Base-by-base conservation (phyloP, 495 filamentous ascomycete species). In the Penicillium flavigenum region DNA sequence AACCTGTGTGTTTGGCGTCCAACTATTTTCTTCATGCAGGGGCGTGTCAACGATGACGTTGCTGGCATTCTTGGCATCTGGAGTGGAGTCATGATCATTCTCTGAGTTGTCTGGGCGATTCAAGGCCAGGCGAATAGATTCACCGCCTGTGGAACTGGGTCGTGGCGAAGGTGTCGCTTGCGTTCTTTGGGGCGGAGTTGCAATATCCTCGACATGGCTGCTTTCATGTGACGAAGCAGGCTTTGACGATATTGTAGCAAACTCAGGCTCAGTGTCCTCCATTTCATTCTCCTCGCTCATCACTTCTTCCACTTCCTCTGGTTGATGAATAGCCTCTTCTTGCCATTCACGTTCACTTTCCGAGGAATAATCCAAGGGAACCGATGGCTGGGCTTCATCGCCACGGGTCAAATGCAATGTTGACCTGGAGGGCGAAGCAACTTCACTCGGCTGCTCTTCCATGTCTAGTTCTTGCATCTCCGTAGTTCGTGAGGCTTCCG, bases 101-200 rank as follows among this genome's bases (percentile, higher is more conserved):
- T 67, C 8, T 72, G 72, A 22, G 75, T 77, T 45, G 69, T 54
- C 32, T 68, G 68, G 41, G 68, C 53, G 6, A 52, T 60, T 41
- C 47, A 62, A 19, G 69, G 54, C 63, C 31, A 55, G 46, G 10
- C 67, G 58, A 8, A 56, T 58, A 16, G 55, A 32, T 42, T 47
- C 47, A 8, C 16, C 46, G 2, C 32, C n/a, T 17, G 62, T 55
- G 9, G 67, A 64, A 27, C 63, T 65, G 6, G 59, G 58, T 27
- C 51, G 58, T 16, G 54, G 36, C 6, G 67, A 64, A 43, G 67
- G 51, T 8, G 50, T 59, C 16, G 46, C 41, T 20, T 58, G 53
- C 38, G 45, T 49, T 9, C 31, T 48, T 34, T 36, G 29, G 3
- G 59, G 39, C 12, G 58, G 57, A 11, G 55, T 61, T 11, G 49